Evolutionary conservation across 352 stramenopile genomes (phyloP), one percentile per base, ranked within the genome.

Genomic region (Bremia lactucae): DNA sequence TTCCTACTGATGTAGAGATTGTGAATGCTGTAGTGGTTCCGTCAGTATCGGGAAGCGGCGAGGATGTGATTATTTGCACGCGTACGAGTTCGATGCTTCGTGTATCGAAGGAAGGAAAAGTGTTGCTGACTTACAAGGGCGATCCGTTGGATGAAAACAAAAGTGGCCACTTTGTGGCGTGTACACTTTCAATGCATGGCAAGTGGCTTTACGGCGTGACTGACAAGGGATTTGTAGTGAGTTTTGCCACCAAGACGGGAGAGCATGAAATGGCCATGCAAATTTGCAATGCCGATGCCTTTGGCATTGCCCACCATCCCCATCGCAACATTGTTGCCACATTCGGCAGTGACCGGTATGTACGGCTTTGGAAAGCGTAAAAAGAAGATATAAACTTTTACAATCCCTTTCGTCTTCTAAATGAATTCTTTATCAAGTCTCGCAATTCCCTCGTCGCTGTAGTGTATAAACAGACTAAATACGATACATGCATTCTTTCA

Each of bases 291-390:
- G 70, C 76, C 21, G 68, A 89, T 13, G 60, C 82, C 1, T 74
- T 92, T 15, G 86, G 86, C 5, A 52, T 96, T 15, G 61, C 62
- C 8, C 84, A 95, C 49, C 86, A 96, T 37, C 86, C 86, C 3
- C 73, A 94, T 44, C 70, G 82, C 36, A 96, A 96, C 50, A 46
- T 96, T 19, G 35, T 96, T 23, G 86, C 83, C 24, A 95, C 86
- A 1, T 95, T 89, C 47, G 77, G 77, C 15, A 89, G 64, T 20
- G 86, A 96, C 31, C 66, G 76, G 57, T 89, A 89, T 36, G 64
- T 92, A 13, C 61, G 79, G 35, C 39, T 92, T 36, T 92, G 79
- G 79, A 86, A 87, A 49, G 74, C 72, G 19, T 90, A 46, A 40
- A 15, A 29, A 10, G 22, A 22, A 4, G 3, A 22, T n/a, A n/a